Evolutionary conservation across 129 eudicot species (phyloP).

Genomic region (Lactuca sativa): DNA sequence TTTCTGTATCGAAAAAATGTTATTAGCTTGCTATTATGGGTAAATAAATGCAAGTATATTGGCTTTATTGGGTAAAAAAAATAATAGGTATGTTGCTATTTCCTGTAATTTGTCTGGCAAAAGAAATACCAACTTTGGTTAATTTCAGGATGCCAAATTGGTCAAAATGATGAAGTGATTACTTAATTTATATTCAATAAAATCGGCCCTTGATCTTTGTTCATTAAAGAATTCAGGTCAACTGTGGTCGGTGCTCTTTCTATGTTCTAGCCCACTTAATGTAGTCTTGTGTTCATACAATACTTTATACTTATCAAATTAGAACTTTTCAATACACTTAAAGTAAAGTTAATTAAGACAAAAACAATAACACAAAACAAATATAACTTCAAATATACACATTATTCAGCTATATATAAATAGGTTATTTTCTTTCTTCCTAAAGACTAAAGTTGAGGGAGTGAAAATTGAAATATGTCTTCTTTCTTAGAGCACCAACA

Average conservation of each 20-base stretch:
- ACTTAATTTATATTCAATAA: neutral
- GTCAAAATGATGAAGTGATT: constrained; percentile 10
- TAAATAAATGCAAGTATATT: no score
- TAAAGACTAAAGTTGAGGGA: constrained; percentile 76
- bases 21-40: no score
- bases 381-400: constrained; percentile 6
- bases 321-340: neutral
- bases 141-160: neutral
- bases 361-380: constrained; percentile 4
- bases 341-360: constrained; percentile 12
- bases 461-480: constrained; percentile 58
- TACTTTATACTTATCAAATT: constrained; percentile 13
- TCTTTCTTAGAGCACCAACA: constrained; percentile 34
- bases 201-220: neutral
- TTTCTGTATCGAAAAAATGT: no score
- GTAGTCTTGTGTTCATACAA: constrained; percentile 16
- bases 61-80: no score
- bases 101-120: no score
- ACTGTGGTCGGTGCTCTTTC: constrained; percentile 23
- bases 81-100: no score
- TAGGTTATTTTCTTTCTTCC: constrained; percentile 11
- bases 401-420: constrained; percentile 4
- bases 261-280: constrained; percentile 6
- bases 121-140: no score
- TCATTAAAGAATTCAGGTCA: constrained; percentile 15